Evolutionary conservation across 2,329 filamentous ascomycete genomes (phyloP).

Genomic region (Orbilia javanica): DNA sequence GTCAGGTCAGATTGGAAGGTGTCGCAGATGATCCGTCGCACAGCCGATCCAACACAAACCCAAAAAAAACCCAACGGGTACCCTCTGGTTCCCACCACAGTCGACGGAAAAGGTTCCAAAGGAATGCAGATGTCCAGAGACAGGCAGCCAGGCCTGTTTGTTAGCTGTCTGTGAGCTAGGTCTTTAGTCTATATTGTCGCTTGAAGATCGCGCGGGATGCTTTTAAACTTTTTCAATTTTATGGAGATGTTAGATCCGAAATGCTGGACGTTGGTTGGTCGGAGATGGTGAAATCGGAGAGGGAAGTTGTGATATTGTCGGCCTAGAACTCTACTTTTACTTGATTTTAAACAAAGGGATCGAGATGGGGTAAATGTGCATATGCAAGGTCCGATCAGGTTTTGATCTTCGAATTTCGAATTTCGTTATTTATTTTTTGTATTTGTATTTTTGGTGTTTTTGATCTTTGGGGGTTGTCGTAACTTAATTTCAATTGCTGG

Average conservation of each 20-base stretch:
- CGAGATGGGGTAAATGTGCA: not conserved
- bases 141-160: constrained; percentile 39
- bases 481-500: constrained; percentile 9
- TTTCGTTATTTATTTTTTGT: not conserved
- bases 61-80: not conserved
- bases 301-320: constrained; percentile 35
- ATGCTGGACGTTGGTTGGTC: constrained; percentile 28
- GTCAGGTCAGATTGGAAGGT: constrained; percentile 41
- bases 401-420: not conserved
- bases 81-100: too few relatives aligned
- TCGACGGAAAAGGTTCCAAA: not conserved
- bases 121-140: not conserved
- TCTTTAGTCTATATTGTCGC: not conserved
- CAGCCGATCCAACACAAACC: constrained; percentile 14
- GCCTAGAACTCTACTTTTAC: not conserved
- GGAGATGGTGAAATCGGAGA: constrained; percentile 46
- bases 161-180: not conserved
- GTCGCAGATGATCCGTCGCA: constrained; percentile 44
- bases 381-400: constrained; percentile 15
- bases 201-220: not conserved
- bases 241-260: not conserved
- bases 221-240: not conserved
- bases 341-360: constrained; percentile 5
- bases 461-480: constrained; percentile 21
- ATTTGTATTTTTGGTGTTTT: too few relatives aligned